Evolutionary conservation across 2,329 filamentous ascomycete species (phyloP).

Genomic region (Ophiosphaerella korrae): DNA sequence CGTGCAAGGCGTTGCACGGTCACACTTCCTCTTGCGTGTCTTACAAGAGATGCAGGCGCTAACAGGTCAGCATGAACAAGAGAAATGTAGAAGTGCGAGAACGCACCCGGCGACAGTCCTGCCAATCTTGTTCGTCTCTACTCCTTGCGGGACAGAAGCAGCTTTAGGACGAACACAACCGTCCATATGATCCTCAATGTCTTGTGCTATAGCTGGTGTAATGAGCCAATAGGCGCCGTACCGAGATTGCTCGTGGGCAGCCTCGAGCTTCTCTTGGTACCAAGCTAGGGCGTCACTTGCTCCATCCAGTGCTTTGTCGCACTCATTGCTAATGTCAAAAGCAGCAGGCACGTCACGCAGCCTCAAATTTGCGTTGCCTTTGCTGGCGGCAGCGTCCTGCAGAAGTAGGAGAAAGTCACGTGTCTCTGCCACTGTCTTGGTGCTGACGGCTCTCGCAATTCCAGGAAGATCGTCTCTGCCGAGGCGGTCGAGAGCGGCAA

Average conservation of each 20-base stretch:
- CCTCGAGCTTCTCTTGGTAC: slow-evolving; percentile 68
- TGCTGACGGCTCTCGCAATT: slow-evolving; percentile 67
- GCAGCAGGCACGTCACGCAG: slow-evolving; percentile 71
- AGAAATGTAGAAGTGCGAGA: not conserved
- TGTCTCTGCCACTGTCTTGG: slow-evolving; percentile 78
- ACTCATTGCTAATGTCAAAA: slow-evolving; percentile 70
- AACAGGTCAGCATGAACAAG: not conserved
- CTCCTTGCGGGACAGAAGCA: slow-evolving; percentile 22
- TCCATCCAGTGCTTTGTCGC: slow-evolving; percentile 68
- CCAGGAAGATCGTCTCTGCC: slow-evolving; percentile 66
- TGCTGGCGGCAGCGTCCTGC: slow-evolving; percentile 53
- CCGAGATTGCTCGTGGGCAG: slow-evolving; percentile 61
- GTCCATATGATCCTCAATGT: slow-evolving; percentile 38
- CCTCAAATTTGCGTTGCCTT: slow-evolving; percentile 42
- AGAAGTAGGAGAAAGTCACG: slow-evolving; percentile 71
- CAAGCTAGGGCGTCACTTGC: slow-evolving; percentile 69
- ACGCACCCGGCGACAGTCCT: slow-evolving; percentile 2
- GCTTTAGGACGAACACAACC: slow-evolving; percentile 5
- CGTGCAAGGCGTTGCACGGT: slow-evolving; percentile 13
- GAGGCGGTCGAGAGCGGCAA: slow-evolving; percentile 66
- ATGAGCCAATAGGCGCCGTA: slow-evolving; percentile 73
- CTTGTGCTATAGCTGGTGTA: slow-evolving; percentile 44
- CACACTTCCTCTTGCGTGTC: slow-evolving; percentile 16
- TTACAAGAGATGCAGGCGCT: slow-evolving; percentile 14
- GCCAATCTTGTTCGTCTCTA: slow-evolving; percentile 8